Base-by-base conservation (phyloP, 805 yeast genomes). In the Lachancea sp. region DNA sequence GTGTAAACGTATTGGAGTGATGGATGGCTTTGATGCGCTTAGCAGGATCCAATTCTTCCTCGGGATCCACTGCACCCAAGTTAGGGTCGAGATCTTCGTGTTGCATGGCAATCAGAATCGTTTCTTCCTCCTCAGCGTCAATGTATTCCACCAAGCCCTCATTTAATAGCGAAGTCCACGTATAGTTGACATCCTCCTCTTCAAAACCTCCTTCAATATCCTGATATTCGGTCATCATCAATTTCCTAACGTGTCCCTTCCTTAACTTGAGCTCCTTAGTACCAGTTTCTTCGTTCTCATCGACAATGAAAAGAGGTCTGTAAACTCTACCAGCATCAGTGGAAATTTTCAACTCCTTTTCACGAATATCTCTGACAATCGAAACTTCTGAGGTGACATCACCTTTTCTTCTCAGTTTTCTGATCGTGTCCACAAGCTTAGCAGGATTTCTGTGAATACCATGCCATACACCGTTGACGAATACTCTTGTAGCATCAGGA, bases 261-360 rank as follows among this genome's bases (percentile, higher is more conserved):
- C 80, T 83, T 54, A 93, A 78, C 62, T 79, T 82, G 54, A 93
- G 75, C 54, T 89, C 95, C 48, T 75, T 73, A 12, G 68, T 68
- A 25, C 71, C 83, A 39, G 83, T 74, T 41, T 78, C 81, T 46
- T 78, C 78, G 59, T 85, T 89, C 54, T 91, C 95, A 55, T 85
- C 90, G 36, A 93, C 99, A 58, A 93, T 78, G 61, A 93, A 93
- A 62, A 93, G 72, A 33, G 99, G 99, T 68, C 99, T 82, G 71
- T 90, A 91, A 42, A 93, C 97, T 69, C 99, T 82, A 54, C 99
- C 99, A 15, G 98, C 99, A 70, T 93, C 99, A 5, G 99, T 93
- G 69, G 90, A 89, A 44, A 93, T 88, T 66, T 88, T 85, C 69
- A 93, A 85, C 67, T 93, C 99, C 66, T 84, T 86, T 67, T 93